Conservation (phyloP, 2,329 filamentous ascomycete genomes). For the Dactylellina sp. region DNA sequence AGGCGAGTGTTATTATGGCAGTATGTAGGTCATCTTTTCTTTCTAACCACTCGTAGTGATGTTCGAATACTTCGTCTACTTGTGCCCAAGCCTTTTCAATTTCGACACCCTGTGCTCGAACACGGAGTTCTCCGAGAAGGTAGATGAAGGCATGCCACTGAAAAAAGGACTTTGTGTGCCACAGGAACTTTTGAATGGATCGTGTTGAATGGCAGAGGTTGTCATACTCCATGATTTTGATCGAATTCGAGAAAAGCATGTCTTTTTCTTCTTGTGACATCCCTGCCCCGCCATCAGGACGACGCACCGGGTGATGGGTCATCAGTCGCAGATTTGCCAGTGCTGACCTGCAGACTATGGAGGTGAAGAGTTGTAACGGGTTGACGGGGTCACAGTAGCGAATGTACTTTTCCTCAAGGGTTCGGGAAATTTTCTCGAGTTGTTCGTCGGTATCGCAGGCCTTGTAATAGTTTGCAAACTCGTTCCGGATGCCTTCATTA, state of each 20-base stretch:
- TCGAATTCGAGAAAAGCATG: conserved; percentile 62
- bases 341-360: conserved; percentile 60
- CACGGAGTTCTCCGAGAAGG: conserved; percentile 61
- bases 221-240: conserved; percentile 64
- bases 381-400: conserved; percentile 66
- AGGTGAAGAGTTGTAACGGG: conserved; percentile 63
- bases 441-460: conserved; percentile 61
- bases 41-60: conserved; percentile 61
- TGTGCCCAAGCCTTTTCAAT: conserved; percentile 60
- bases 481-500: conserved; percentile 24
- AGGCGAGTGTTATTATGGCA: conserved; percentile 61
- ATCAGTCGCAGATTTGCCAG: conserved; percentile 62
- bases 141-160: conserved; percentile 63
- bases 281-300: conserved; percentile 58
- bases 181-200: conserved; percentile 60
- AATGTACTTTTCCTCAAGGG: conserved; percentile 65
- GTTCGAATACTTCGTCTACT: conserved; percentile 60
- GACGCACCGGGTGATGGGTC: conserved; percentile 60
- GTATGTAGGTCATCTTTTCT: conserved; percentile 61
- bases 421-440: conserved; percentile 64
- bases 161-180: conserved; percentile 63
- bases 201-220: conserved; percentile 60
- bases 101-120: conserved; percentile 59
- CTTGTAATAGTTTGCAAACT: conserved; percentile 57
- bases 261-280: conserved; percentile 60